Conservation (phyloP, 169 alveolate species). For the Plasmodium billcollinsi region DNA sequence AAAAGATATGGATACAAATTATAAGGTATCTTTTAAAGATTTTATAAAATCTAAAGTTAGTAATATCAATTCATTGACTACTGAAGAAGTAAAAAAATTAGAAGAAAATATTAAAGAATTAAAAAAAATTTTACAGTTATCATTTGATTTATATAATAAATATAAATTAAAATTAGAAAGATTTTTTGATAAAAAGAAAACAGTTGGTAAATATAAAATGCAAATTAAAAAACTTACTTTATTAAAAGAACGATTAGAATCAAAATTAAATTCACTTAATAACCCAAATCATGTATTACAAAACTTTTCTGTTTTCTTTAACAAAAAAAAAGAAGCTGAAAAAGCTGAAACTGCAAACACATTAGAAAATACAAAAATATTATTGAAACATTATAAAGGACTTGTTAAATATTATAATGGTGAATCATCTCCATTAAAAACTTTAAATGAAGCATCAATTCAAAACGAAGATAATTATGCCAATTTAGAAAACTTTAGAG, state of each 20-base stretch:
- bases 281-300: constrained; percentile 15
- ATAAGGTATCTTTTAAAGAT: background rate
- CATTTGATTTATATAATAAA: constrained; percentile 7
- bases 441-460: constrained; percentile 23
- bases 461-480: constrained; percentile 32
- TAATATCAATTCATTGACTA: background rate
- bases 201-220: background rate
- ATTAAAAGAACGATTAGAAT: constrained; percentile 34
- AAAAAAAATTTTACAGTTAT: background rate
- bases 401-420: constrained; percentile 27
- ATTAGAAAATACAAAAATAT: constrained; percentile 27
- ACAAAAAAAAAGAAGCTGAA: constrained; percentile 50
- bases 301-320: constrained; percentile 12
- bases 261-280: constrained; percentile 12
- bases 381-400: constrained; percentile 50
- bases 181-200: constrained; percentile 4
- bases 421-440: constrained; percentile 47
- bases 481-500: constrained; percentile 40
- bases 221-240: background rate
- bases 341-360: constrained; percentile 16
- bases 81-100: background rate
- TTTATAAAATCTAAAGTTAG: constrained; percentile 24
- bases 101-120: constrained; percentile 10
- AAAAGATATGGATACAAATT: background rate
- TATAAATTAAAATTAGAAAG: constrained; percentile 63